Base-by-base conservation (phyloP, 257 asterid species). In the Solanum bulbocastanum region DNA sequence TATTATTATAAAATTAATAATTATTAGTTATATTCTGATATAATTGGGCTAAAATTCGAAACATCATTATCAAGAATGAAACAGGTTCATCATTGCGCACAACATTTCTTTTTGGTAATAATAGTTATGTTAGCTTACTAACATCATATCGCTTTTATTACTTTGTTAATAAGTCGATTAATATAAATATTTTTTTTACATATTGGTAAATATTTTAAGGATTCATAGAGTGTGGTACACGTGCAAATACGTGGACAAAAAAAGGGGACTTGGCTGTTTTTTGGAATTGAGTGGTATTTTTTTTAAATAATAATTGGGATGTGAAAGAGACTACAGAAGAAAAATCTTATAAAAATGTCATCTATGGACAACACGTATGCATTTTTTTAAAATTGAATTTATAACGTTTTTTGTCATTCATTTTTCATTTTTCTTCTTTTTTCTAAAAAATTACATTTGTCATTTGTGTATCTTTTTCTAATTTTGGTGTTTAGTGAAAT, bases 171-270 rank as follows among this genome's bases (percentile, higher is more conserved):
- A n/a, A n/a, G 18, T 65, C 7, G 16, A 65, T 65, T 1, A 25
- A n/a, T n/a, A 33, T n/a, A 62, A n/a, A 10, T 62, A 4, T n/a
- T 10, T 0, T 60, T 56, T n/a, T 60, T 23, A 10, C 32, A 62
- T 62, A 62, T 62, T 62, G 8, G 32, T 65, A 65, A 65, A 5
- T n/a, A 10, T 65, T 65, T n/a, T 10, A n/a, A 65, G 76, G 23
- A 58, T 74, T 10, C 10, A 74, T 33, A 12, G 87, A 40, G 42
- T 44, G 87, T 18, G 69, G 87, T 88, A 90, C 94, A 89, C 93
- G 91, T 89, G 92, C 89, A 40, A 9, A 87, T 92, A 89, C 90
- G 96, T 91, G 96, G 92, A 84, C 83, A 66, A n/a, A 35, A 23
- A 40, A 25, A 12, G 16, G 3, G 22, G 18, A 83, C 66, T 69